Base-by-base conservation (phyloP, 2,329 filamentous ascomycete genomes). In the Neurospora sp. region DNA sequence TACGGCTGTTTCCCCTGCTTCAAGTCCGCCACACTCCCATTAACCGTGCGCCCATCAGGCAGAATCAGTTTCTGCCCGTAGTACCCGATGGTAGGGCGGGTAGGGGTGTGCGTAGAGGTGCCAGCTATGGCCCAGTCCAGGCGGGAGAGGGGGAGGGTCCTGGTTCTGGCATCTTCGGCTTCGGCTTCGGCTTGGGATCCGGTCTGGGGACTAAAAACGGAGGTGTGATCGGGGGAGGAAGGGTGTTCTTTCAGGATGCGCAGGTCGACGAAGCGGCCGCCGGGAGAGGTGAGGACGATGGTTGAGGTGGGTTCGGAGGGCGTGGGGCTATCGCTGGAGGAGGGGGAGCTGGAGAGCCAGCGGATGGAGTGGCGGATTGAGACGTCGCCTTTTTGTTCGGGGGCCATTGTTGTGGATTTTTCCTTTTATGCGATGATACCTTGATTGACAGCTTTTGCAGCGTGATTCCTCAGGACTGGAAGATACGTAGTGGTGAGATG, bases 81-180 rank as follows among this genome's bases (percentile, higher is more conserved):
- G 28, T 62, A 62, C 1, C 52, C 52, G 6, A 62, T 62, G 15
- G 52, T 62, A 62, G 52, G 72, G 13, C 75, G 73, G 5, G 74
- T 70, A 38, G 74, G 72, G 0, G 81, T 83, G 0, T 80, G 81
- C 0, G 70, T 67, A 1, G 86, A 86, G 0, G 78, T 82, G 1
- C 89, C 89, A 0, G 86, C 87, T 73, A 91, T 89, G 4, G 85
- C 89, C 90, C 90, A 91, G 74, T 91, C 88, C 2, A 91, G 81
- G 0, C 80, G 75, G 19, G 73, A 69, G 11, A 70, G 43, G 5
- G 72, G 69, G 36, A 71, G 46, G 40, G 38, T 43, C 17, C 1
- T 9, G 52, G 28, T 68, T 9, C 19, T 40, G 28, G 10, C 19
- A 28, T 17, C 15, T 28, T 8, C 46, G 19, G 46, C 19, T 28